A percentile compares a stretch with the other conserved stretches of the same genome.
These are phyloP conservation scores for Peterozyma xylosa DNA, from an alignment of 805 yeast genomes.

Conservation along the genomic window DNA sequence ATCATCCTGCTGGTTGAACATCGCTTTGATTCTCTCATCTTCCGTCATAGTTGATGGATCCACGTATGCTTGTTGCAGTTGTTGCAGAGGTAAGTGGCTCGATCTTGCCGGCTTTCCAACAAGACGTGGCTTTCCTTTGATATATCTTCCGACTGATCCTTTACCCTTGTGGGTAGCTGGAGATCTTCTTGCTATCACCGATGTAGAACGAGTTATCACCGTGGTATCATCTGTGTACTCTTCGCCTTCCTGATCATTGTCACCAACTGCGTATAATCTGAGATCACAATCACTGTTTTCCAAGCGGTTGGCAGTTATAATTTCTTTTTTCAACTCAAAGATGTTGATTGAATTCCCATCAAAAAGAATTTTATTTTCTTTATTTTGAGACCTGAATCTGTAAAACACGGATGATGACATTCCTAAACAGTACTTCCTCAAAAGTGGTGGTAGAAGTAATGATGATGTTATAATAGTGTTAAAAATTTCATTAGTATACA, in stretches of 20 bases:
- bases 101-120: constrained; percentile 17
- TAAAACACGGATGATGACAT: constrained; percentile 91
- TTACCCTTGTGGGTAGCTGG: constrained; percentile 49
- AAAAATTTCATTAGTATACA: no score
- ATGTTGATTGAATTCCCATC: constrained; percentile 97
- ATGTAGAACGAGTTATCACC: constrained; percentile 84
- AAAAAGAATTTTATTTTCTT: constrained; percentile 69
- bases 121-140: constrained; percentile 62
- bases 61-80: constrained; percentile 10
- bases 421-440: background rate
- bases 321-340: constrained; percentile 89
- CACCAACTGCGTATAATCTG: constrained; percentile 51
- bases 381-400: constrained; percentile 76
- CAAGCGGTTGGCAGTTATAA: constrained; percentile 70
- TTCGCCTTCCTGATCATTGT: constrained; percentile 47
- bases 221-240: constrained; percentile 85
- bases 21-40: constrained; percentile 80
- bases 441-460: no score
- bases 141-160: constrained; percentile 63
- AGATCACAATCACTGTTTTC: constrained; percentile 85
- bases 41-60: constrained; percentile 50
- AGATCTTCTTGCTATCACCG: constrained; percentile 72
- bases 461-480: no score
- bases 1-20: constrained; percentile 90
- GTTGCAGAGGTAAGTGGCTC: constrained; percentile 11